Evolutionary conservation across 2,329 filamentous ascomycete species (phyloP).

Genomic region (Tolypocladium amazonense): DNA sequence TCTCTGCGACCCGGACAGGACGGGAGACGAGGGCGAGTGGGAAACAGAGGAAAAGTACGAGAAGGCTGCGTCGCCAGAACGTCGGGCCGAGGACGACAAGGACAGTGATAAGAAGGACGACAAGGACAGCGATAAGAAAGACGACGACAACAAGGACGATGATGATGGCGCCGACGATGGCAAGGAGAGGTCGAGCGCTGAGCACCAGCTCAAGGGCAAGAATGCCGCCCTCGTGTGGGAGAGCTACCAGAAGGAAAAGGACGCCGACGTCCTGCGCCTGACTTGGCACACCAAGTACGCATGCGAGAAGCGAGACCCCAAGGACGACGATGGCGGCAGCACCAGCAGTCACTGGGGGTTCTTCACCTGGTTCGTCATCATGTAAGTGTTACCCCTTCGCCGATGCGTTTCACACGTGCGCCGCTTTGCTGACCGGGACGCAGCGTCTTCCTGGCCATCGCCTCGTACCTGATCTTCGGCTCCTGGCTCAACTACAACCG

Average conservation of each 20-base stretch:
- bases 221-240: slow-evolving; percentile 63
- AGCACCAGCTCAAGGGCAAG: slow-evolving; percentile 42
- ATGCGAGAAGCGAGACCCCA: slow-evolving; percentile 50
- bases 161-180: slow-evolving; percentile 26
- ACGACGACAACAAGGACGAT: slow-evolving; percentile 21
- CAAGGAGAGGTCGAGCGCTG: slow-evolving; percentile 28
- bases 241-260: slow-evolving; percentile 54
- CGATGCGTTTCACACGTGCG: no score
- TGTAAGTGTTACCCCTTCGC: slow-evolving; percentile 47
- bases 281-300: slow-evolving; percentile 84
- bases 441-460: slow-evolving; percentile 74
- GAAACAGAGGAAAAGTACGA: slow-evolving; percentile 38
- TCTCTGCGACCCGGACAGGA: slow-evolving; percentile 62
- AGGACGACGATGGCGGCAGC: slow-evolving; percentile 31
- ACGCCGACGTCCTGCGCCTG: slow-evolving; percentile 55
- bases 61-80: slow-evolving; percentile 3
- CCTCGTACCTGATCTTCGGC: slow-evolving; percentile 91
- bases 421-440: background rate
- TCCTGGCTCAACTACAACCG: slow-evolving; percentile 99
- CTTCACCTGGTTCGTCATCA: slow-evolving; percentile 92
- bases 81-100: slow-evolving; percentile 14
- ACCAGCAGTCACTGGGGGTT: slow-evolving; percentile 69
- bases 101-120: slow-evolving; percentile 22
- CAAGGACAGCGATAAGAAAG: slow-evolving; percentile 19
- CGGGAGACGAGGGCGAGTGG: slow-evolving; percentile 64